Base-by-base conservation (phyloP, 768 basidiomycete species). In the Strobilomyces confusus region DNA sequence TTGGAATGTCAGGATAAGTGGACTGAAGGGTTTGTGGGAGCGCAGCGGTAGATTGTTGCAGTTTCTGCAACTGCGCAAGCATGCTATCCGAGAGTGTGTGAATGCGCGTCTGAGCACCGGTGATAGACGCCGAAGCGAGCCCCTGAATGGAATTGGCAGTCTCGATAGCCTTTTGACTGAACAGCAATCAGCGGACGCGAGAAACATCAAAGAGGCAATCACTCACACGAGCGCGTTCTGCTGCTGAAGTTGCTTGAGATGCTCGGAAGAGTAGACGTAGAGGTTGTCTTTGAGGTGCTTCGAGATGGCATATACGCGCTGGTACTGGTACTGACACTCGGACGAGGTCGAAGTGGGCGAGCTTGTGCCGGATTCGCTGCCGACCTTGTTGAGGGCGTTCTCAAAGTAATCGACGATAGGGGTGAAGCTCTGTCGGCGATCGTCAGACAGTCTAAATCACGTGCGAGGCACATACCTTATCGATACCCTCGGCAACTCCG, bases 381-480 rank as follows among this genome's bases (percentile, higher is more conserved):
- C 66, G 8, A 71, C 66, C 9, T 69, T 73, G 66, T 80, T 79
- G 49, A 86, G 78, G 12, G 81, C 80, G 20, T 72, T 75, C 66
- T 86, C 83, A 50, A 91, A 73, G 60, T 81, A 84, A 64, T 91
- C 80, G 32, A 92, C 81, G 46, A 91, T 73, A 40, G 90, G 89
- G n/a, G 86, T 67, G 61, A 91, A 81, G 59, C 77, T 75, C 87
- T 89, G 58, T 4, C 56, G 19, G 25, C 26, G 38, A 1, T 5
- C 44, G 51, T 67, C 49, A 66, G 32, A 26, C 23, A 45, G 32
- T 38, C 48, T 53, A 36, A 33, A 55, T 56, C 61, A 63, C 60
- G 56, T 60, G 51, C n/a, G 12, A 63, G 74, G 49, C 56, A 87
- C 89, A 47, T 55, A 87, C 89, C 75, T 87, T 80, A 72, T 91